Conservation (phyloP, 1,284 basidiomycete genomes). For the Ceratobasidium sp. region DNA sequence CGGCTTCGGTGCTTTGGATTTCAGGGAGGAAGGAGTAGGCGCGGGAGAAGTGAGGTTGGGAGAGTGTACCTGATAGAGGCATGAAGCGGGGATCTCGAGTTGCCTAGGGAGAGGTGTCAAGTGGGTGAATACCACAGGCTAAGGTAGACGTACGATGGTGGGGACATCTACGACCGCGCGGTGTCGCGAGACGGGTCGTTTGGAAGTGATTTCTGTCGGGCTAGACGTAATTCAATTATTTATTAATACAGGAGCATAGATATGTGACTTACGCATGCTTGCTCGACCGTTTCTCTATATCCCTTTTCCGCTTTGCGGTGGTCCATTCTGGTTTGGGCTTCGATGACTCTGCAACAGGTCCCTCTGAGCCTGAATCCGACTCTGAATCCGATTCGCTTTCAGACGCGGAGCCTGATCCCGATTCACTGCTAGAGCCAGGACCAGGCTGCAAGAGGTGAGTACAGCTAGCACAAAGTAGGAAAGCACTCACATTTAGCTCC, state of each 20-base stretch:
- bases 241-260: background rate
- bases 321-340: conserved; percentile 48
- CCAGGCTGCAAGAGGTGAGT: conserved; percentile 54
- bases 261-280: conserved; percentile 86
- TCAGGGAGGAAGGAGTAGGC: conserved; percentile 86
- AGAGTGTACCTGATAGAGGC: conserved; percentile 78
- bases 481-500: conserved; percentile 55
- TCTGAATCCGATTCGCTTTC: conserved; percentile 56
- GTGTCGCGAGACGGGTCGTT: conserved; percentile 85
- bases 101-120: conserved; percentile 59
- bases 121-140: background rate
- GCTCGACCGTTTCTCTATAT: conserved; percentile 73
- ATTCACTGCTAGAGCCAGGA: conserved; percentile 46
- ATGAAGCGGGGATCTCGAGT: conserved; percentile 93
- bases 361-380: conserved; percentile 53
- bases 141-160: conserved; percentile 66
- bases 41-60: conserved; percentile 75
- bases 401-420: conserved; percentile 43
- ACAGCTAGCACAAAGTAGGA: conserved; percentile 50
- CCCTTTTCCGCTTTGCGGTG: conserved; percentile 32
- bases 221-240: conserved; percentile 60
- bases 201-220: conserved; percentile 87
- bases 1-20: conserved; percentile 77
- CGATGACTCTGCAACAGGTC: conserved; percentile 52
- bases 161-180: conserved; percentile 82